Evolutionary conservation across 352 stramenopile species (phyloP).

Genomic region (Pythium apleroticum): DNA sequence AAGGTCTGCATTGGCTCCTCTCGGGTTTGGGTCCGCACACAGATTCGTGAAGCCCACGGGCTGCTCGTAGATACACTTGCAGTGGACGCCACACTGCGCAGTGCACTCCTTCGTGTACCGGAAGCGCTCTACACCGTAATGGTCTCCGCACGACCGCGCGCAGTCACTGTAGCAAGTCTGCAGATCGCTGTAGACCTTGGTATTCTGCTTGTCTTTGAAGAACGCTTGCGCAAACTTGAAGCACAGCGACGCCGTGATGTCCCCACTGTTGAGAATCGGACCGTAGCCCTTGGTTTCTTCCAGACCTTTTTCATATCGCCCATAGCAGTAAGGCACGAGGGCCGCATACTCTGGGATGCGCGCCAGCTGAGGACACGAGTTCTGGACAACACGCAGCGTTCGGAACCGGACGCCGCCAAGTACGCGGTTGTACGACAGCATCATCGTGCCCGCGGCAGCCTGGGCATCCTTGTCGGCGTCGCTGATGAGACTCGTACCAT

Average conservation of each 20-base stretch:
- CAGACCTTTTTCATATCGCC: conserved; percentile 30
- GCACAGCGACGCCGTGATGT: conserved; percentile 39
- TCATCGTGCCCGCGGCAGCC: conserved; percentile 24
- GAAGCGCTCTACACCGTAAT: conserved; percentile 59
- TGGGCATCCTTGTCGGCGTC: conserved; percentile 11
- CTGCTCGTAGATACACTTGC: conserved; percentile 72
- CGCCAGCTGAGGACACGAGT: conserved; percentile 46
- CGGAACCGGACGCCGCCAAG: conserved; percentile 56
- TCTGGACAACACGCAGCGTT: conserved; percentile 51
- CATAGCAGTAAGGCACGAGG: conserved; percentile 67
- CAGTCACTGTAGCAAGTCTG: conserved; percentile 60
- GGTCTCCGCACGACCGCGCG: conserved; percentile 36
- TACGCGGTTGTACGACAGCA: conserved; percentile 52
- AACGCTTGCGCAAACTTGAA: conserved; percentile 50
- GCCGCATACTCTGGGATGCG: conserved; percentile 63
- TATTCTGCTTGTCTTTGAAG: conserved; percentile 40
- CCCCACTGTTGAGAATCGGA: conserved; percentile 56
- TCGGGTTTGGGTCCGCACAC: conserved; percentile 54
- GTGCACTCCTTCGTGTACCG: conserved; percentile 48
- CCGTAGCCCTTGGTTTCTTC: conserved; percentile 56
- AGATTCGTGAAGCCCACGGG: conserved; percentile 39
- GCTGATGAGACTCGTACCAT: conserved; percentile 27
- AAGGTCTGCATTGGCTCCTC: conserved; percentile 31
- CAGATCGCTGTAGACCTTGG: conserved; percentile 52
- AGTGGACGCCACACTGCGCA: conserved; percentile 47